Conservation (phyloP, 495 filamentous ascomycete genomes). For the Schizothecium vesticola region DNA sequence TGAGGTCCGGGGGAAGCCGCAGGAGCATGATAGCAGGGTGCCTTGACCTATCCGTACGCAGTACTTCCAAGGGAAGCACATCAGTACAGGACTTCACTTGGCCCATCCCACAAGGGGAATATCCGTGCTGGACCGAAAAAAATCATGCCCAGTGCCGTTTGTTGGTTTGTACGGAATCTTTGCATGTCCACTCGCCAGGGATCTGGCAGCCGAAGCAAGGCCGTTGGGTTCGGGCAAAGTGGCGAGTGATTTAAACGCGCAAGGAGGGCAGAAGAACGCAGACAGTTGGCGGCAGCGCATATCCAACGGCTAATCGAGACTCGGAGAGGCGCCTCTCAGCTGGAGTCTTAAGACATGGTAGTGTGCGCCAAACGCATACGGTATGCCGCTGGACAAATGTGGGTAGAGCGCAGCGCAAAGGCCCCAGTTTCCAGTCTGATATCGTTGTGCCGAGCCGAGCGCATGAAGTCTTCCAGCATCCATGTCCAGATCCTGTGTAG, state of each 20-base stretch:
- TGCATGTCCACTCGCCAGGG: constrained; percentile 1
- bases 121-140: not conserved
- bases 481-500: not conserved
- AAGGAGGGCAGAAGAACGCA: constrained; percentile 14
- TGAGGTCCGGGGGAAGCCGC: not conserved
- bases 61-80: too few species aligned
- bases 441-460: not conserved
- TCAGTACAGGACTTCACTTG: too few species aligned
- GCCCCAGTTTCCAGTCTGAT: not conserved
- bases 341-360: constrained; percentile 7
- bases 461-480: not conserved
- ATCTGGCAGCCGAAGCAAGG: constrained; percentile 17
- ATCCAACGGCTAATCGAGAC: constrained; percentile 17
- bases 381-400: not conserved
- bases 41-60: not conserved
- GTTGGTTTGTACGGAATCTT: not conserved
- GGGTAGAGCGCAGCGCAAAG: not conserved
- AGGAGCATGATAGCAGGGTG: not conserved
- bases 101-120: not conserved
- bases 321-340: constrained; percentile 15
- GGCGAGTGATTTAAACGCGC: constrained; percentile 27
- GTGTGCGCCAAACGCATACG: not conserved
- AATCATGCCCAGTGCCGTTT: not conserved
- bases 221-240: constrained; percentile 27
- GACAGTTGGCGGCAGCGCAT: constrained; percentile 15